Conservation (phyloP, 2,329 filamentous ascomycete genomes). For the Aspergillus tamarii region DNA sequence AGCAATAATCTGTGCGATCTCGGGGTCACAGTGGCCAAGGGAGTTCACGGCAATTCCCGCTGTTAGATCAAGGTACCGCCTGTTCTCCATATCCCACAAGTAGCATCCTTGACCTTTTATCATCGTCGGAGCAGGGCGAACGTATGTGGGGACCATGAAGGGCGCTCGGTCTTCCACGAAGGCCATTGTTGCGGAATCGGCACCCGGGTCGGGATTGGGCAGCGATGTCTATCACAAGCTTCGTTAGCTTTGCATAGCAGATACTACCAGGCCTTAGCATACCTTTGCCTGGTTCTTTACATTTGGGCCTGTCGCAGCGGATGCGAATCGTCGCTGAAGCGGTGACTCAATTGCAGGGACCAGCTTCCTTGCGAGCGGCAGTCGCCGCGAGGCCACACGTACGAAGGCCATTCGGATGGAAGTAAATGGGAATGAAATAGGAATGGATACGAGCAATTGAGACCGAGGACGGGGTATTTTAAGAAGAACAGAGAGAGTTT, state of each 20-base stretch:
- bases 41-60: constrained; percentile 95
- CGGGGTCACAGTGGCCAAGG: constrained; percentile 85
- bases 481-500: constrained; percentile 6
- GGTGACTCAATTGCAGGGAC: constrained; percentile 37
- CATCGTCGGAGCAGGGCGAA: constrained; percentile 87
- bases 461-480: constrained; percentile 1
- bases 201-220: constrained; percentile 71
- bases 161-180: constrained; percentile 76
- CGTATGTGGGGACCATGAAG: constrained; percentile 96
- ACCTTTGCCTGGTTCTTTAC: constrained; percentile 33
- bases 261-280: not conserved
- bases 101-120: constrained; percentile 84
- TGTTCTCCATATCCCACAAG: constrained; percentile 86
- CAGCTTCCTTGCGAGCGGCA: constrained; percentile 35
- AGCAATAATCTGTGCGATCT: constrained; percentile 72
- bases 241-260: not conserved
- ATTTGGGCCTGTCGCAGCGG: constrained; percentile 30
- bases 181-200: constrained; percentile 73
- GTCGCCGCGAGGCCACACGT: constrained; percentile 39
- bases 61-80: constrained; percentile 91
- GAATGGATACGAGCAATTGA: not conserved
- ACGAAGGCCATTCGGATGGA: constrained; percentile 34
- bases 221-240: constrained; percentile 46
- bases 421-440: not conserved
- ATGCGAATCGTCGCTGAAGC: constrained; percentile 38